Base-by-base conservation (phyloP, 1,284 basidiomycete species). In the Papiliotrema laurentii region DNA sequence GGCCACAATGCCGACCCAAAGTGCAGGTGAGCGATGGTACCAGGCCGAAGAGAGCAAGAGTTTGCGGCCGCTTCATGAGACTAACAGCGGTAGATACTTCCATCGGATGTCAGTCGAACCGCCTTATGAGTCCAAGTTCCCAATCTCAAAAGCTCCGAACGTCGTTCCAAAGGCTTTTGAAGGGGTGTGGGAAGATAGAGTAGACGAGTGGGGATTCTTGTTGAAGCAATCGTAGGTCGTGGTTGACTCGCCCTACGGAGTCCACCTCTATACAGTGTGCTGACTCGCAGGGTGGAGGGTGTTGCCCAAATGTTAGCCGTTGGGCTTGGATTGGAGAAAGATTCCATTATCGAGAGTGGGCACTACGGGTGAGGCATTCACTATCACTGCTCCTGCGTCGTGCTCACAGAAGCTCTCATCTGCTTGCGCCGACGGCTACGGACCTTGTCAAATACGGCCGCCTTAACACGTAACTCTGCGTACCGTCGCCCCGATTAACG, bases 391-490 rank as follows among this genome's bases (percentile, higher is more conserved):
- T 31, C 7, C 27, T 28, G 10, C 6, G 14, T 22, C 24, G 14
- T 22, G 39, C 18, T 24, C 19, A 4, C 11, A 10, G 24, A n/a
- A 92, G 90, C 1, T 84, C 87, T 3, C 91, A 94, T 70, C 71
- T 93, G 22, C 81, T 96, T 19, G 91, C 89, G 0, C 91, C 91
- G 2, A 96, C 91, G 0, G 87, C 89, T 2, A 93, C 90, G 2
- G 85, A 94, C 66, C 78, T 96, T 11, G 70, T 75, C 24, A 88
- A 86, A 62, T 92, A 87, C 59, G 83, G 86, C 26, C 60, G 82
- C 63, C 81, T 83, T 54, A 80, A 71, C 41, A 63, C 63, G 72
- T 74, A 41, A 58, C 65, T 65, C 27, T 33, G 10, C 31, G 19
- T 24, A 24, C 31, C 11, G 19, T 38, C 25, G 31, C 24, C 6